Percentiles rank a stretch among this genome's conserved stretches.
These are phyloP conservation scores for Durio zibethinus DNA, from an alignment of 345 rosid species.

Conservation along the genomic window DNA sequence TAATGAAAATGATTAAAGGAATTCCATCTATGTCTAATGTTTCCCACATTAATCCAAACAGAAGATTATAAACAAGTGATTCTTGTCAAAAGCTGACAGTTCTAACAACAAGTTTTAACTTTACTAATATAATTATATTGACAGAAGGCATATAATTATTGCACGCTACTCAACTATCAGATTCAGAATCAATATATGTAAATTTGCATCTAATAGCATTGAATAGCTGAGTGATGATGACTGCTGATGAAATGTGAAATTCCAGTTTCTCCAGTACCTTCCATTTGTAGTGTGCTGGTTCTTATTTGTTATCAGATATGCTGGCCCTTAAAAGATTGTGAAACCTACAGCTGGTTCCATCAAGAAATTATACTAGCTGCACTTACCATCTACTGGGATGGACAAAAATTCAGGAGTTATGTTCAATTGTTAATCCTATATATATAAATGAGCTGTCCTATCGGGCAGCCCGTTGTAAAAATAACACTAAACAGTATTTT, in stretches of 20 bases:
- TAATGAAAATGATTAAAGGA: neutral
- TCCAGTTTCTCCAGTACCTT: neutral
- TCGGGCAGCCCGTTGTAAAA: too few species aligned
- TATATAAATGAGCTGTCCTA: neutral
- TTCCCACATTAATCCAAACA: neutral
- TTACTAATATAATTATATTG: neutral
- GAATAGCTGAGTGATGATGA: neutral
- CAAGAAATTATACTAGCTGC: neutral
- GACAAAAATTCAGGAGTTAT: neutral
- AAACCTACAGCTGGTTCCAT: too few species aligned
- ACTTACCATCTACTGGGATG: neutral
- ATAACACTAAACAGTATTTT: too few species aligned
- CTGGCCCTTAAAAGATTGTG: neutral
- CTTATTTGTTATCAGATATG: neutral
- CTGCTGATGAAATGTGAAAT: neutral
- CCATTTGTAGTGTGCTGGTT: neutral
- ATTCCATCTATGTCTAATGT: neutral
- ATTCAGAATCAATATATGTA: neutral
- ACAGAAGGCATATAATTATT: neutral
- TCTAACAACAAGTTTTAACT: neutral
- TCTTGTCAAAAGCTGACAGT: neutral
- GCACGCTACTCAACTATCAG: neutral
- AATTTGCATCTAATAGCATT: neutral
- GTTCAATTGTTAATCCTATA: neutral
- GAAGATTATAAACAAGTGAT: neutral